phyloP scores from a whole-genome alignment of 2,329 filamentous ascomycete genomes.

The Xylariomycetidae sp. region DNA sequence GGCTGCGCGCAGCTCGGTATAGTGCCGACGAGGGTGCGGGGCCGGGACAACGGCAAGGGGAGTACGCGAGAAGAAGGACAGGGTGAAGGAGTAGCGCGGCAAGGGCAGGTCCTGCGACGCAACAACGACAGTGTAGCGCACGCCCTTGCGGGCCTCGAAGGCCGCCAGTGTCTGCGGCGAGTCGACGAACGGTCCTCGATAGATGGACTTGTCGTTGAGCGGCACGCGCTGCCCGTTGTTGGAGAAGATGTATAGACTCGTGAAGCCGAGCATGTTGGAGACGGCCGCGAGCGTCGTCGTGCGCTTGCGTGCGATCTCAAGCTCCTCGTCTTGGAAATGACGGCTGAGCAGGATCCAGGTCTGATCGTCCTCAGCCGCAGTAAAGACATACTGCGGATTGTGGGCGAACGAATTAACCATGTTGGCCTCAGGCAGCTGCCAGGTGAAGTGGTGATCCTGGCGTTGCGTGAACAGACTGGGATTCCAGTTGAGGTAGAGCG shows the following conservation, averaged over 20 bases:
- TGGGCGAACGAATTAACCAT: slow-evolving; percentile 52
- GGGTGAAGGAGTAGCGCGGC: slow-evolving; percentile 73
- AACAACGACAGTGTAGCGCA: slow-evolving; percentile 55
- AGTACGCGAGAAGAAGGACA: slow-evolving; percentile 71
- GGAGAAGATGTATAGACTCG: slow-evolving; percentile 78
- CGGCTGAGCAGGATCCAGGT: slow-evolving; percentile 83
- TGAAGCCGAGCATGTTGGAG: slow-evolving; percentile 65
- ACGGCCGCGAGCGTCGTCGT: slow-evolving; percentile 33
- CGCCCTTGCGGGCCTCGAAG: slow-evolving; percentile 47
- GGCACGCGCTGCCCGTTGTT: slow-evolving; percentile 66
- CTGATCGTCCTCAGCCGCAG: slow-evolving; percentile 49
- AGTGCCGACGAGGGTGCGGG: slow-evolving; percentile 49
- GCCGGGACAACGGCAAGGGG: slow-evolving; percentile 58
- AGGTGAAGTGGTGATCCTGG: slow-evolving; percentile 85
- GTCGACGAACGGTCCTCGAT: slow-evolving; percentile 83
- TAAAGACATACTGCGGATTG: slow-evolving; percentile 68
- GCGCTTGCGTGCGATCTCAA: slow-evolving; percentile 46
- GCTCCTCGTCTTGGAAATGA: slow-evolving; percentile 70
- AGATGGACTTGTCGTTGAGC: slow-evolving; percentile 63
- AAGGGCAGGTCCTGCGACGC: slow-evolving; percentile 74
- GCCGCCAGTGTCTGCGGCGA: slow-evolving; percentile 86
- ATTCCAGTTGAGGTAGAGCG: slow-evolving; percentile 97
- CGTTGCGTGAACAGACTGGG: slow-evolving; percentile 73
- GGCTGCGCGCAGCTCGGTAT: slow-evolving; percentile 51
- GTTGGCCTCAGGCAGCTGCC: slow-evolving; percentile 53